phyloP scores from a whole-genome alignment of 768 basidiomycete species.

The Pleurotus tuoliensis region DNA sequence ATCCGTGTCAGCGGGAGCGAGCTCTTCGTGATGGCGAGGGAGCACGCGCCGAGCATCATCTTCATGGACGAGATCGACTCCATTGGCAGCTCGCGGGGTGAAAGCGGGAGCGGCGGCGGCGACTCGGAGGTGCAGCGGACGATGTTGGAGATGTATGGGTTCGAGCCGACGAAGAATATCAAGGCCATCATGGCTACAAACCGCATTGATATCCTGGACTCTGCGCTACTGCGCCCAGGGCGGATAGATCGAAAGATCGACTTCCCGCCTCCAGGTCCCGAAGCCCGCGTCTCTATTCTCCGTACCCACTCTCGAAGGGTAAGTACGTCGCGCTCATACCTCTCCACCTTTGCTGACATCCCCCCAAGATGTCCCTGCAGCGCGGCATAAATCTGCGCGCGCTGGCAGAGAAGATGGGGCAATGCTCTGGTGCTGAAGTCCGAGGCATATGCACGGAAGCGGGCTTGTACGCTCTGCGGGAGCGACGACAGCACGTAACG shows the following conservation, averaged over 20 bases:
- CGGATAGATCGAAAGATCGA: slow-evolving; percentile 97
- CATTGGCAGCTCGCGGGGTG: slow-evolving; percentile 90
- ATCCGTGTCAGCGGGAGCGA: slow-evolving; percentile 94
- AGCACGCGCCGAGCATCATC: slow-evolving; percentile 96
- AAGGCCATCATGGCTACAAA: slow-evolving; percentile 97
- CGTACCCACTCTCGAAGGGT: slow-evolving; percentile 96
- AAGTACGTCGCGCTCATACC: slow-evolving; percentile 6
- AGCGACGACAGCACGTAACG: slow-evolving; percentile 94
- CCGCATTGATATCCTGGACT: slow-evolving; percentile 95
- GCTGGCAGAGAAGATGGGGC: slow-evolving; percentile 98
- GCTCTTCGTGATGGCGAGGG: slow-evolving; percentile 96
- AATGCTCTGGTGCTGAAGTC: slow-evolving; percentile 97
- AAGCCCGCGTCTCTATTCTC: slow-evolving; percentile 94
- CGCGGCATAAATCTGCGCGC: slow-evolving; percentile 95
- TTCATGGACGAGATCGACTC: slow-evolving; percentile 99
- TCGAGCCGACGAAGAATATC: slow-evolving; percentile 97
- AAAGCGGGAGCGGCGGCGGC: slow-evolving; percentile 85
- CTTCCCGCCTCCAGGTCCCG: slow-evolving; percentile 96
- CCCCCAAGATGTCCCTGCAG: slow-evolving; percentile 91
- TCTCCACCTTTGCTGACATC: neutral
- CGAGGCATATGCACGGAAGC: slow-evolving; percentile 97
- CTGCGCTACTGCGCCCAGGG: slow-evolving; percentile 88
- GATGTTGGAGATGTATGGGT: slow-evolving; percentile 86
- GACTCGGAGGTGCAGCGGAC: slow-evolving; percentile 90
- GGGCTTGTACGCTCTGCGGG: slow-evolving; percentile 97